These are phyloP conservation scores for Blumeria graminis DNA, from an alignment of 2,329 filamentous ascomycete genomes.

Conservation along the genomic window DNA sequence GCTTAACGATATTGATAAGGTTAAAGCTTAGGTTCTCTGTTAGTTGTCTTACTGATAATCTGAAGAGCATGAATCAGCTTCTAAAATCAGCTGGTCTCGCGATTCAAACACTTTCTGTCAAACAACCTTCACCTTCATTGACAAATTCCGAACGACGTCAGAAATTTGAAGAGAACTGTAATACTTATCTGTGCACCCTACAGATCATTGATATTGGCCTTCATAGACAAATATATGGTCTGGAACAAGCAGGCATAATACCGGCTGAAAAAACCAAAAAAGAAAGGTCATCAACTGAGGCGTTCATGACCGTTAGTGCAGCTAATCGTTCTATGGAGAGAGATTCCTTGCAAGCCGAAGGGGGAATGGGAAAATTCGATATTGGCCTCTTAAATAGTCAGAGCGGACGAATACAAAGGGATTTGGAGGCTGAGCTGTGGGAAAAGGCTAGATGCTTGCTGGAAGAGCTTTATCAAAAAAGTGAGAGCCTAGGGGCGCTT, in stretches of 20 bases:
- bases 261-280: conserved; percentile 15
- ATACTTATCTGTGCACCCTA: conserved; percentile 46
- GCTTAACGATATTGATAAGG: conserved; percentile 54
- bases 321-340: conserved; percentile 4
- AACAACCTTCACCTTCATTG: conserved; percentile 10
- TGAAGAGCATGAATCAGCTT: conserved; percentile 19
- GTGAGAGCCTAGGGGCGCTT: conserved; percentile 1
- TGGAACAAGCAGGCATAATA: conserved; percentile 64
- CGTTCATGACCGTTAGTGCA: background rate
- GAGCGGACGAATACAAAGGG: conserved; percentile 55
- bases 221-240: conserved; percentile 49
- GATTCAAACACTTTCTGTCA: conserved; percentile 35
- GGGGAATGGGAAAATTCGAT: conserved; percentile 36
- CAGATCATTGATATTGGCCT: conserved; percentile 52
- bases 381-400: conserved; percentile 78
- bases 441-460: conserved; percentile 32
- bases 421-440: conserved; percentile 69
- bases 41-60: background rate
- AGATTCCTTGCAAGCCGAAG: conserved; percentile 11
- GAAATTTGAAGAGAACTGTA: conserved; percentile 33
- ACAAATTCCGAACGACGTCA: conserved; percentile 12
- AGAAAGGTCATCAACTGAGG: conserved; percentile 3
- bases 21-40: conserved; percentile 12
- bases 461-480: conserved; percentile 15
- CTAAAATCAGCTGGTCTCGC: conserved; percentile 35